Evolutionary conservation across 176 grass and related monocot species (phyloP), one percentile per base, ranked within the genome.

Genomic region (Oryza longistaminata): DNA sequence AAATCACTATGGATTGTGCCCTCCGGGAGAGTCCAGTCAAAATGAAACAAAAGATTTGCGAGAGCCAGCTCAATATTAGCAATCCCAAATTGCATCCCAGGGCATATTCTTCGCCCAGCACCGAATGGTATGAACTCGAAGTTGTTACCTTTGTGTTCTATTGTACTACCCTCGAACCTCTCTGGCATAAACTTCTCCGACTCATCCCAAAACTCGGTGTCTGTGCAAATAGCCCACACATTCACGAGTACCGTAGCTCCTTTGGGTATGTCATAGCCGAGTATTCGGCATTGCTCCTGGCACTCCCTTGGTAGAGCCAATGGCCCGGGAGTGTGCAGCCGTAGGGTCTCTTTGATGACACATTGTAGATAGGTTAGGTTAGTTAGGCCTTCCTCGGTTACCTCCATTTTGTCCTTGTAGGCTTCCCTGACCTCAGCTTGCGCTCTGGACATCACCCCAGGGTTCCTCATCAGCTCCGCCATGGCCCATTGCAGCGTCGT

Each of bases 391-490:
- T 14, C 40, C 25, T 85, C 83, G 1, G 25, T 34, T 7, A 88
- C 4, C 65, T 64, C 71, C 8, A n/a, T 12, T 22, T 76, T 24
- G 0, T 65, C 79, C 16, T 25, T 25, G 50, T 77, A 76, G 2
- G 49, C 48, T 11, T 70, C 64, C n/a, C 86, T 50, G 48, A 69
- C 61, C 79, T 88, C 86, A 0, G 64, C 49, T 2, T 88, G 79
- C 1, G 72, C 78, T 62, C 76, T 88, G 3, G 35, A 64, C 24
- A 88, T 9, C 14, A 82, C 64, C 12, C 11, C 10, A 3, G 68
- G 78, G 3, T 88, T 88, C 64, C 4, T 76, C 1, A 82, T 76
- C 0, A 87, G 84, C 50, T 79, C 84, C 1, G 84, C 71, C 67
- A 79, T 86, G 16, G 79, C 37, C 86, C 86, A 88, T 6, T 45